These are phyloP conservation scores for Suillus subaureus DNA, from an alignment of 768 basidiomycete species.

Conservation along the genomic window DNA sequence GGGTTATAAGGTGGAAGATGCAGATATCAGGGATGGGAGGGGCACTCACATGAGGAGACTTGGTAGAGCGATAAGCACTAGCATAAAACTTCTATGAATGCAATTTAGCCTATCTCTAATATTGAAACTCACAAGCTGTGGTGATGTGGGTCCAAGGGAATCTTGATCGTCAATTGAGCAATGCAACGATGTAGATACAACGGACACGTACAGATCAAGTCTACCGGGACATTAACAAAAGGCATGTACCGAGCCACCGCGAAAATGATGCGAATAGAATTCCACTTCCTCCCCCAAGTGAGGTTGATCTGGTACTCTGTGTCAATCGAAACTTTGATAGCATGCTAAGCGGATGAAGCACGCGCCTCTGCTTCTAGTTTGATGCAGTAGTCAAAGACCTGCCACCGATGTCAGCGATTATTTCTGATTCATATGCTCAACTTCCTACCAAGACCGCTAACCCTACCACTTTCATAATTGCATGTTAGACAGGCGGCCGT, in stretches of 20 bases:
- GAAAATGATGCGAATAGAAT: background rate
- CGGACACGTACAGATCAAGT: conserved; percentile 2
- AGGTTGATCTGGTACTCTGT: background rate
- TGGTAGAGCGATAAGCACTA: background rate
- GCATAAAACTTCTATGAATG: background rate
- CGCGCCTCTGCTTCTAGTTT: background rate
- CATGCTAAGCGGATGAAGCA: background rate
- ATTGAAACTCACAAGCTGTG: background rate
- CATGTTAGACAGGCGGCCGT: background rate
- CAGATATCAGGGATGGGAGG: background rate
- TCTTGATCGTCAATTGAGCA: background rate
- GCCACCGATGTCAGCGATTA: background rate
- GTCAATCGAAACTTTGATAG: background rate
- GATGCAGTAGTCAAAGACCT: background rate
- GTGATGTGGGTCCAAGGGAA: background rate
- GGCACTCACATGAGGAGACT: background rate
- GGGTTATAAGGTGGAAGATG: background rate
- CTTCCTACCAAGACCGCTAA: background rate
- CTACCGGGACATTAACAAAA: background rate
- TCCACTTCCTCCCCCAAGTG: conserved; percentile 1
- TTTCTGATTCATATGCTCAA: background rate
- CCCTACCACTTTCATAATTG: background rate
- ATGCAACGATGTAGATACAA: background rate
- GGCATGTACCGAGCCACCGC: background rate
- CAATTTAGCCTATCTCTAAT: background rate